phyloP scores from a whole-genome alignment of 768 basidiomycete genomes.

The Rhizopogon vinicolor region DNA sequence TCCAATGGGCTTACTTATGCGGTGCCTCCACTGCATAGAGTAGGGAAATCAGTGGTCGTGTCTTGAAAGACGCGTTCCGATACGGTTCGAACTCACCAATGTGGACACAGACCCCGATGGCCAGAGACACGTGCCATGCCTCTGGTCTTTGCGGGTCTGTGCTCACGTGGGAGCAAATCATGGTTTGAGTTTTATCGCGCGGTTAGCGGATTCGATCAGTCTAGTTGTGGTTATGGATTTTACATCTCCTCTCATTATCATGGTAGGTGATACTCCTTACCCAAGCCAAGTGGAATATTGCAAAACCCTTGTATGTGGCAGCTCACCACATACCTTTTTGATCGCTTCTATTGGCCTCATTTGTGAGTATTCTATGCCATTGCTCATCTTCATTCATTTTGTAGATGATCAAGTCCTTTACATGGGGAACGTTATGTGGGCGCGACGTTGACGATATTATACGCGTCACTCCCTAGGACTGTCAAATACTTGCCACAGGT shows the following conservation, averaged over 20 bases:
- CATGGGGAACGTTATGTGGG: slow-evolving; percentile 7
- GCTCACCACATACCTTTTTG: neutral
- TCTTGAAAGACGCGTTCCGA: slow-evolving; percentile 41
- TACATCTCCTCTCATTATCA: neutral
- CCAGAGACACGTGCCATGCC: too few relatives aligned
- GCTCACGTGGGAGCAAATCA: too few relatives aligned
- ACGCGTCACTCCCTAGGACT: neutral
- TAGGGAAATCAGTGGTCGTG: slow-evolving; percentile 46
- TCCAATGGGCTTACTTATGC: slow-evolving; percentile 2
- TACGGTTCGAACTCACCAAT: slow-evolving; percentile 37
- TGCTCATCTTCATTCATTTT: slow-evolving; percentile 4
- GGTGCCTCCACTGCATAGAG: slow-evolving; percentile 32
- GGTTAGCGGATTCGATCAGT: too few relatives aligned
- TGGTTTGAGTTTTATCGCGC: too few relatives aligned
- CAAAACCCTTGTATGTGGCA: neutral
- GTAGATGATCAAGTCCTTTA: neutral
- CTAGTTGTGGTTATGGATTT: neutral
- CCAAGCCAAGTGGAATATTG: neutral
- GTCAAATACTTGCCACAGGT: neutral
- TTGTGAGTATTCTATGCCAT: slow-evolving; percentile 8
- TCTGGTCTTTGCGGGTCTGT: too few relatives aligned
- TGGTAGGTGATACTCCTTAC: neutral
- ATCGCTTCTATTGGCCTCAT: neutral
- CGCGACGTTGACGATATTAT: neutral
- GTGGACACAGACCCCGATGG: too few relatives aligned